Percentiles rank a stretch among this genome's conserved stretches.
Conservation (phyloP, 108 stramenopile genomes). For the Chaetoceros muelleri region DNA sequence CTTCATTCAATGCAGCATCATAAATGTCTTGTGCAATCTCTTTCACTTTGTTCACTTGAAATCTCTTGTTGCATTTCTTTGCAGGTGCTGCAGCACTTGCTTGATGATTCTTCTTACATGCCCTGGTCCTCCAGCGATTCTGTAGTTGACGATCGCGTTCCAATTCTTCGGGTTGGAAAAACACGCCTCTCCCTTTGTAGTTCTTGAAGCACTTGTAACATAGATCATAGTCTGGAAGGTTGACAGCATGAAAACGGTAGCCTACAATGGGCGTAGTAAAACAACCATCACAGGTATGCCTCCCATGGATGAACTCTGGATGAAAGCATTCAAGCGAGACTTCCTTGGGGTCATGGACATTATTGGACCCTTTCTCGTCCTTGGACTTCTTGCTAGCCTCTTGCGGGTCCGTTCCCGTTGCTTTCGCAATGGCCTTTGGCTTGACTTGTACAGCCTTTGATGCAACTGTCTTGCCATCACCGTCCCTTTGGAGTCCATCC, state of each 20-base stretch:
- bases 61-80: too few relatives aligned
- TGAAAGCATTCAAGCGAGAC: constrained; percentile 6
- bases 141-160: constrained; percentile 65
- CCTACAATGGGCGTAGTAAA: constrained; percentile 71
- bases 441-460: background rate
- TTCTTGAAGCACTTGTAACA: constrained; percentile 48
- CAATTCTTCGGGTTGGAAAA: constrained; percentile 48
- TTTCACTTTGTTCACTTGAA: background rate
- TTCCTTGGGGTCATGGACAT: background rate
- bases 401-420: background rate
- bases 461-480: background rate
- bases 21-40: background rate
- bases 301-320: constrained; percentile 63
- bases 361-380: constrained; percentile 12
- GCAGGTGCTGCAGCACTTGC: background rate
- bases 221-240: constrained; percentile 78
- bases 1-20: constrained; percentile 41
- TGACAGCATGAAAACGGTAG: constrained; percentile 61
- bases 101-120: background rate
- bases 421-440: background rate
- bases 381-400: constrained; percentile 3
- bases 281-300: constrained; percentile 84
- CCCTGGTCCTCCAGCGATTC: constrained; percentile 34
- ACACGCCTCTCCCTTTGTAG: constrained; percentile 60
- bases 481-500: background rate